Conservation (phyloP, 148 eudicot genomes). For the Suaeda aralocaspica region DNA sequence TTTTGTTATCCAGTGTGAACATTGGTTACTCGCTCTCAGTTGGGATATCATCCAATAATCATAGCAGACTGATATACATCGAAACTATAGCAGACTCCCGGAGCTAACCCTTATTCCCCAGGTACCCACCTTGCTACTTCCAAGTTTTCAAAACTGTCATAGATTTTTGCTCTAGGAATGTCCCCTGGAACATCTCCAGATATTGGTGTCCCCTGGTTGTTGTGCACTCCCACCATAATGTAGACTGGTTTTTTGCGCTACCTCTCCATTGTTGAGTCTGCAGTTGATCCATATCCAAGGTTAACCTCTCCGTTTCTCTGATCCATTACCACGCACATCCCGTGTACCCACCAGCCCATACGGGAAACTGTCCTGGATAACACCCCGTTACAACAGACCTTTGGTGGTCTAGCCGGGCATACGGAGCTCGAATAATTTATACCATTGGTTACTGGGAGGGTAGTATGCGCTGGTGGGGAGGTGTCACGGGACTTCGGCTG, state of each 20-base stretch:
- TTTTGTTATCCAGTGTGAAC: not conserved
- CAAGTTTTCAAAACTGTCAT: not conserved
- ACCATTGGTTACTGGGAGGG: not conserved
- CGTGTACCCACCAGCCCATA: not conserved
- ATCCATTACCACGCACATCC: constrained; percentile 1
- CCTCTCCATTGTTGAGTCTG: not conserved
- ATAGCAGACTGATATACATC: not conserved
- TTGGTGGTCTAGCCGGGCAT: not conserved
- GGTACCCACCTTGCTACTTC: not conserved
- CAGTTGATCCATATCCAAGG: not conserved
- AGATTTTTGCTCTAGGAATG: not conserved
- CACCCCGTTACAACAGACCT: not conserved
- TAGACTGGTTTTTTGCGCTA: not conserved
- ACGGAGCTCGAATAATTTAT: not conserved
- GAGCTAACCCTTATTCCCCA: not conserved
- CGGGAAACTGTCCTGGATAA: not conserved
- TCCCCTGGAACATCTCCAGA: constrained; percentile 8
- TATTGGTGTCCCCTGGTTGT: not conserved
- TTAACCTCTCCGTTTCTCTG: constrained; percentile 1
- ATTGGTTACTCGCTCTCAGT: no score
- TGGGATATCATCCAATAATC: not conserved
- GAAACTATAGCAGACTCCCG: not conserved
- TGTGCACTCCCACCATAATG: constrained; percentile 9
- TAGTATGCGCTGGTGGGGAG: not conserved
- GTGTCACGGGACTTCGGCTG: no score